Percentiles rank a stretch among this genome's conserved stretches.
These are phyloP conservation scores for Inonotus obliquus DNA, from an alignment of 1,284 basidiomycete species.

Conservation along the genomic window DNA sequence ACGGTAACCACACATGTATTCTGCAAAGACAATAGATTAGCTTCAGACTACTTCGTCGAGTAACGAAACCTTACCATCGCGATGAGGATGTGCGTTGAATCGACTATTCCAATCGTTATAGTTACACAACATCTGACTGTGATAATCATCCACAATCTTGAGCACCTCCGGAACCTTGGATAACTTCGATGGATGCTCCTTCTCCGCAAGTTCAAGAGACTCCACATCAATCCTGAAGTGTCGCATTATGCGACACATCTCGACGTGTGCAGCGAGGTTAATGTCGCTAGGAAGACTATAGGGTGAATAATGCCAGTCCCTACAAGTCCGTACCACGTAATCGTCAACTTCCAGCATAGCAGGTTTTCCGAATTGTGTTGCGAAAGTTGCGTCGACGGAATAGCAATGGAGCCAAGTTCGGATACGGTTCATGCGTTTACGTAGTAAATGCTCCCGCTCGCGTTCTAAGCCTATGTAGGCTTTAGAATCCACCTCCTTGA, in stretches of 20 bases:
- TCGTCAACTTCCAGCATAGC: constrained; percentile 57
- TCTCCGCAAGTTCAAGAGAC: constrained; percentile 24
- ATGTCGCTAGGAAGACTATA: constrained; percentile 46
- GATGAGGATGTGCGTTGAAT: constrained; percentile 36
- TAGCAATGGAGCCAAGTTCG: constrained; percentile 68
- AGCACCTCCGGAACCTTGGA: constrained; percentile 9
- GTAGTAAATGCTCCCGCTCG: constrained; percentile 24
- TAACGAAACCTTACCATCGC: constrained; percentile 30
- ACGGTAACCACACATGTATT: constrained; percentile 43
- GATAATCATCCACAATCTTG: constrained; percentile 30
- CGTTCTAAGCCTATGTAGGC: background rate
- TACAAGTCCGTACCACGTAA: constrained; percentile 49
- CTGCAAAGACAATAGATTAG: constrained; percentile 8
- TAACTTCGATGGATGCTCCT: constrained; percentile 28
- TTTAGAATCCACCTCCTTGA: constrained; percentile 1
- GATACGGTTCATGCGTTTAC: constrained; percentile 46
- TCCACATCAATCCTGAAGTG: constrained; percentile 36
- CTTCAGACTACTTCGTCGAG: background rate
- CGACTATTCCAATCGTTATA: constrained; percentile 34
- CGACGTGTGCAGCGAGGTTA: constrained; percentile 49
- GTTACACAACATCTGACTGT: constrained; percentile 33
- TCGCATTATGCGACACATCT: constrained; percentile 44
- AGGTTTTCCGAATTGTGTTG: constrained; percentile 63
- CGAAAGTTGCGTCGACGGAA: constrained; percentile 57
- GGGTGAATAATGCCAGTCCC: constrained; percentile 47